Base-by-base conservation (phyloP, 2,329 filamentous ascomycete genomes). In the Alternaria conjuncta region DNA sequence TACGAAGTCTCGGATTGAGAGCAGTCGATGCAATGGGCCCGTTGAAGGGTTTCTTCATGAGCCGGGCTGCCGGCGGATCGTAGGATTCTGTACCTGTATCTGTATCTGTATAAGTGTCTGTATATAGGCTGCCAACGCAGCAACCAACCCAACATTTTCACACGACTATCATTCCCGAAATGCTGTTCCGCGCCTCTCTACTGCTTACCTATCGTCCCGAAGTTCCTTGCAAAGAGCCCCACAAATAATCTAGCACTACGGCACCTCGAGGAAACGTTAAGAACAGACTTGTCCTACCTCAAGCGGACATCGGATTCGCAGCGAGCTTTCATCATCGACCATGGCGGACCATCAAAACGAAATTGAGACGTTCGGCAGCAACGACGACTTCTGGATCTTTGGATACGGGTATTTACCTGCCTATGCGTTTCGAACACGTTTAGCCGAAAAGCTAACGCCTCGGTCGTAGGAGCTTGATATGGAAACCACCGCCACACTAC, bases 401-500 rank as follows among this genome's bases (percentile, higher is more conserved):
- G 96, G 96, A 66, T 99, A 98, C 77, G 96, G 95, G 95, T 97
- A 84, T 70, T 70, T 28, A 9, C n/a, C 11, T 36, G 15, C 25
- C 32, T 7, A 45, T 11, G 15, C 45, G 15, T 45, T 41, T 41
- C 36, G 36, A 44, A 45, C 15, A 25, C 15, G 23, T 10, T 18
- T 26, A 28, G 13, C 21, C 18, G 28, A 32, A 30, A 23, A 21
- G 49, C 51, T 47, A 55, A 47, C 30, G 50, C 50, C n/a, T 46
- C 28, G 55, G 30, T 28, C 45, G 15, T 41, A 96, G 95, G 82
- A 97, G 94, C 79, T 83, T 99, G 78, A 97, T 99, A 74, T 99
- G 94, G 94, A 99, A 98, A 80, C 95, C 96, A 60, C 96, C 96
- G 65, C 96, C 96, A 70, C 92, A 97, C 78, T 97, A 92, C 79